Base-by-base conservation (phyloP, 1,284 basidiomycete species). In the Clitocybe nebularis region DNA sequence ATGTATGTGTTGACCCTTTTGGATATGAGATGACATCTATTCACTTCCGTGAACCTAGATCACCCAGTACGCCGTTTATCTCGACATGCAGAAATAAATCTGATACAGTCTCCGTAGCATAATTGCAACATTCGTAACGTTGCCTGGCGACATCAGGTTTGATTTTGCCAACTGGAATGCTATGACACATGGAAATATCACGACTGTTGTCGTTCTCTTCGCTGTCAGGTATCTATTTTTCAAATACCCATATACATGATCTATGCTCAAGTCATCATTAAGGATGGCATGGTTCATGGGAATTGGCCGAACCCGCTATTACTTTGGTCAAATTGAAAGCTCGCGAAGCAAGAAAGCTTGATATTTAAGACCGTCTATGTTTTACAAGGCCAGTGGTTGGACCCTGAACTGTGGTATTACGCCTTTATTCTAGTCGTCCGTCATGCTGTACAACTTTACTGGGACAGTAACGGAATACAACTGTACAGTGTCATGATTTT, bases 181-280 rank as follows among this genome's bases (percentile, higher is more conserved):
- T 11, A 81, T 77, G 67, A 84, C 79, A 0, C 84, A 88, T 51
- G 86, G 85, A 22, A 89, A 87, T 55, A 80, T 88, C 54, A 79
- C 82, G 2, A 66, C 77, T 44, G 74, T 77, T 14, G 47, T 80
- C 24, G 63, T 81, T 29, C 66, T 88, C 34, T 70, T 81, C 39
- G 44, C 65, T 23, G 68, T 68, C 48, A 74, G 85, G 84, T 83
- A 55, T 39, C 63, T 53, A 16, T 36, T 25, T 49, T 11, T 40
- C 28, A 20, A 30, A 14, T 42, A 10, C 19, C 24, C 21, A 5
- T 11, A 39, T 33, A 33, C 16, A 19, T 21, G 36, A 33, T 28
- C 17, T 6, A 30, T 40, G 24, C 21, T 44, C 17, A 30, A 38
- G 19, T 24, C n/a, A 29, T 41, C 6, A 14, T 45, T 5, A 48